A percentile compares a stretch with the other conserved stretches of the same genome.
These are phyloP conservation scores for Penicillium daleae DNA, from an alignment of 495 filamentous ascomycete species.

Conservation along the genomic window DNA sequence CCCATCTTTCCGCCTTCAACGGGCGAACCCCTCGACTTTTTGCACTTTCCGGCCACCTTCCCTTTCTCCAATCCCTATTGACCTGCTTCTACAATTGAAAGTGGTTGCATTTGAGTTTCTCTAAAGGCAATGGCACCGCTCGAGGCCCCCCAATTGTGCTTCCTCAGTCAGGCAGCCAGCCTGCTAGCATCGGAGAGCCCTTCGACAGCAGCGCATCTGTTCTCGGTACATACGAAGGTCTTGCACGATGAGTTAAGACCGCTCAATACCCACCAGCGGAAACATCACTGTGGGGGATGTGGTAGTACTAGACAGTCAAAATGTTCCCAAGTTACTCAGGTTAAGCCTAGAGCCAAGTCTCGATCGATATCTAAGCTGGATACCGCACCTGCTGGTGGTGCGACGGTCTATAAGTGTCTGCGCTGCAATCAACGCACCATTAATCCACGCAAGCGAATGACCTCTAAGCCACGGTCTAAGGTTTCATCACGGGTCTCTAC, in stretches of 20 bases:
- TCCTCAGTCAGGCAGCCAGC: constrained; percentile 50
- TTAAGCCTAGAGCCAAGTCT: constrained; percentile 31
- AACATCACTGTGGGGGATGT: constrained; percentile 54
- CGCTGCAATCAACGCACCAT: constrained; percentile 44
- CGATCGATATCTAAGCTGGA: constrained; percentile 20
- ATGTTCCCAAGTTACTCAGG: constrained; percentile 39
- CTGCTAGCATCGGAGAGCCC: constrained; percentile 46
- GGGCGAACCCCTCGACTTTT: not conserved
- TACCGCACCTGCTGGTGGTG: constrained; percentile 14
- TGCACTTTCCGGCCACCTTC: not conserved
- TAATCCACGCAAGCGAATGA: constrained; percentile 17
- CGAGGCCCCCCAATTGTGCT: constrained; percentile 43
- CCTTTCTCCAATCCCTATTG: not conserved
- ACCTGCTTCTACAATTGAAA: not conserved
- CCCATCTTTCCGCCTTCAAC: not conserved
- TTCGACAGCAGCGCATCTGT: constrained; percentile 53
- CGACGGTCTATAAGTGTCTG: constrained; percentile 44
- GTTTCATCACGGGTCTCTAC: constrained; percentile 12
- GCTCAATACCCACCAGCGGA: constrained; percentile 43
- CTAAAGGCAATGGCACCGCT: constrained; percentile 35
- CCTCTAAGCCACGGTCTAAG: constrained; percentile 21
- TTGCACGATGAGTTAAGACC: constrained; percentile 43
- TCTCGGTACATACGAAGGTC: constrained; percentile 46
- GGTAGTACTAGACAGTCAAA: constrained; percentile 51
- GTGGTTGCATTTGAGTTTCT: not conserved